Conservation (phyloP, 176 grass and related monocot species). For the Avena atlantica region DNA sequence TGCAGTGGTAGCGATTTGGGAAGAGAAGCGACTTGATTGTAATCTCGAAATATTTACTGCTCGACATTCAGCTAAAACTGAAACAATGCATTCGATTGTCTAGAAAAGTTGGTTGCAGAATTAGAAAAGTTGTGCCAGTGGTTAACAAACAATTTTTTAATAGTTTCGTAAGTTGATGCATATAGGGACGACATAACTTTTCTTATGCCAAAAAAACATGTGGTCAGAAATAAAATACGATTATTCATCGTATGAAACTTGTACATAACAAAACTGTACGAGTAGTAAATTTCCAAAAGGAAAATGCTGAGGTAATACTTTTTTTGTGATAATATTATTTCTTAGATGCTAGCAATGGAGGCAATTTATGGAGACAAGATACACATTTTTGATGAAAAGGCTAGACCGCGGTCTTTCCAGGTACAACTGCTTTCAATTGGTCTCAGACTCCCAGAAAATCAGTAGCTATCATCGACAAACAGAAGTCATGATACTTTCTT, state of each 20-base stretch:
- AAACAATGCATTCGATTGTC: neutral
- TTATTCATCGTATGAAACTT: neutral
- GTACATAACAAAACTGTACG: neutral
- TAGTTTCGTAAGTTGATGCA: neutral
- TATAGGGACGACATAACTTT: neutral
- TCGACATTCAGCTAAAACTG: neutral
- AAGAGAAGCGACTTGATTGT: neutral
- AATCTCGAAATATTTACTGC: neutral
- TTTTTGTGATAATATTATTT: neutral
- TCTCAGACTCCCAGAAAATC: neutral
- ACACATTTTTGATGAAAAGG: constrained; percentile 37
- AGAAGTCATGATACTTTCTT: neutral
- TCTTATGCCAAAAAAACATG: neutral
- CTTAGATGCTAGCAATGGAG: constrained; percentile 47
- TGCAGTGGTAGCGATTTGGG: neutral
- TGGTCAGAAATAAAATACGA: neutral
- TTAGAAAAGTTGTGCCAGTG: neutral
- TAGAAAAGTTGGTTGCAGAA: neutral
- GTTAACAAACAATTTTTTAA: neutral
- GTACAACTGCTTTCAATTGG: constrained; percentile 23
- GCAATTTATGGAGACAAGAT: constrained; percentile 59
- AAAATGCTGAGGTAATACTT: neutral
- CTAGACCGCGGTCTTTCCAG: constrained; percentile 47
- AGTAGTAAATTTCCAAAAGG: neutral
- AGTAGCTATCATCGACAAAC: neutral